Evolutionary conservation across 2,329 filamentous ascomycete species (phyloP).

Genomic region (Chaetomium sp.): DNA sequence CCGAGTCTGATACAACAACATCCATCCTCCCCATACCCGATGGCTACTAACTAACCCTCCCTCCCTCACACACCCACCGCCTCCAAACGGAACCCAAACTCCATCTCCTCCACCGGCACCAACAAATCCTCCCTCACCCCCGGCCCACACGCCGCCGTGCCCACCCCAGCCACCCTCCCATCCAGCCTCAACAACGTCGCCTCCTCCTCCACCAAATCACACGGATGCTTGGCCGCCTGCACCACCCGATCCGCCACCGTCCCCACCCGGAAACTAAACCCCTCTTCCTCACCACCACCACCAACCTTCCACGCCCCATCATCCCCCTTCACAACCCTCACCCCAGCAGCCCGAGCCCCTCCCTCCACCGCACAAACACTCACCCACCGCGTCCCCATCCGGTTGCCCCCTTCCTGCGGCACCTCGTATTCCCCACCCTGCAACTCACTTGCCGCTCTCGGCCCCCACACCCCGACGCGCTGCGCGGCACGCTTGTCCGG

Average conservation of each 20-base stretch:
- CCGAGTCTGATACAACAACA: no score
- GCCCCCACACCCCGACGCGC: slow-evolving; percentile 52
- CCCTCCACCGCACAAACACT: slow-evolving; percentile 31
- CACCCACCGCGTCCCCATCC: slow-evolving; percentile 62
- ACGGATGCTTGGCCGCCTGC: slow-evolving; percentile 62
- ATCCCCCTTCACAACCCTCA: slow-evolving; percentile 32
- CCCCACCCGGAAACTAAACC: slow-evolving; percentile 59
- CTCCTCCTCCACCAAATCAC: slow-evolving; percentile 59
- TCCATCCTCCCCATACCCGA: no score
- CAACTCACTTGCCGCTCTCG: slow-evolving; percentile 49
- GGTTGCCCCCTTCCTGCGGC: slow-evolving; percentile 69
- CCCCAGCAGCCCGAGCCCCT: slow-evolving; percentile 35
- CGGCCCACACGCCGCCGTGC: slow-evolving; percentile 53
- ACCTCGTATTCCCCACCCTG: slow-evolving; percentile 61
- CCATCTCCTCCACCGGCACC: slow-evolving; percentile 46
- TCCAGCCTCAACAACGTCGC: slow-evolving; percentile 48
- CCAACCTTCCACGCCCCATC: not conserved
- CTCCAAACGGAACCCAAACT: slow-evolving; percentile 49
- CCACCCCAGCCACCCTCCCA: slow-evolving; percentile 52
- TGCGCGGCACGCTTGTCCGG: slow-evolving; percentile 62
- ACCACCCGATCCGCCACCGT: slow-evolving; percentile 57
- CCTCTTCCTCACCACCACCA: slow-evolving; percentile 40
- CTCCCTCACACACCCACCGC: slow-evolving; percentile 13
- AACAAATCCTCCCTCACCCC: slow-evolving; percentile 49
- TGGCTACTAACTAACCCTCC: no score